These are phyloP conservation scores for Xylaria sp. DNA, from an alignment of 2,329 filamentous ascomycete genomes.

Conservation along the genomic window DNA sequence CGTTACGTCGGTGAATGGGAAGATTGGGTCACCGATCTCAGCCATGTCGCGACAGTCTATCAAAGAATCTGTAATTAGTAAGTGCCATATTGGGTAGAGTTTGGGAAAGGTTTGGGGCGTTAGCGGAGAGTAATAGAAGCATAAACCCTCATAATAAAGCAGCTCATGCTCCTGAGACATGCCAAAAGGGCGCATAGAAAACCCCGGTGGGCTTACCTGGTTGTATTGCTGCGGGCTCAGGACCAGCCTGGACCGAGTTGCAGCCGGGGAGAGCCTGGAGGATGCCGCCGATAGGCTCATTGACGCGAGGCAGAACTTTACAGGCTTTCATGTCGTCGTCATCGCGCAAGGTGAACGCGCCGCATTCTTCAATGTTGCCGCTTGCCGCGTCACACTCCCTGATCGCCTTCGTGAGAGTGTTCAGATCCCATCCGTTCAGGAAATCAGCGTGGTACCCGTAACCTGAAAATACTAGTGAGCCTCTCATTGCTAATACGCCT, in stretches of 20 bases:
- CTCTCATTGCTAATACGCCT: neutral
- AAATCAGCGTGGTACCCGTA: conserved; percentile 70
- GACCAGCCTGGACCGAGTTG: conserved; percentile 57
- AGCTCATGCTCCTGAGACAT: too few species aligned
- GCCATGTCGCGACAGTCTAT: conserved; percentile 51
- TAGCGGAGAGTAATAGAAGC: too few species aligned
- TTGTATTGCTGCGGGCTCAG: conserved; percentile 38
- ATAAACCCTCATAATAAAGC: too few species aligned
- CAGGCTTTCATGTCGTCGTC: conserved; percentile 58
- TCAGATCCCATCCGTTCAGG: conserved; percentile 68
- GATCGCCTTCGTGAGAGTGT: conserved; percentile 61
- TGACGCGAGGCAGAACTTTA: conserved; percentile 55
- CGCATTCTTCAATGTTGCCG: conserved; percentile 58
- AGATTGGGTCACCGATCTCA: conserved; percentile 52
- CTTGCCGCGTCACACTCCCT: conserved; percentile 58
- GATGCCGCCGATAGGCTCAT: conserved; percentile 58
- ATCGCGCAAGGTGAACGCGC: conserved; percentile 55
- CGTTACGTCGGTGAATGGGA: conserved; percentile 59
- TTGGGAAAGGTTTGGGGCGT: neutral
- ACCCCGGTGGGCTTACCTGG: conserved; percentile 8
- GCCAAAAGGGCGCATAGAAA: neutral
- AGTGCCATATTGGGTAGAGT: neutral
- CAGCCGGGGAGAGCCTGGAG: conserved; percentile 64
- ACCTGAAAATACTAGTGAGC: conserved; percentile 40
- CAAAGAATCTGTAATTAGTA: neutral